Conservation (phyloP, 2,329 filamentous ascomycete genomes). For the Daldinia sp. region DNA sequence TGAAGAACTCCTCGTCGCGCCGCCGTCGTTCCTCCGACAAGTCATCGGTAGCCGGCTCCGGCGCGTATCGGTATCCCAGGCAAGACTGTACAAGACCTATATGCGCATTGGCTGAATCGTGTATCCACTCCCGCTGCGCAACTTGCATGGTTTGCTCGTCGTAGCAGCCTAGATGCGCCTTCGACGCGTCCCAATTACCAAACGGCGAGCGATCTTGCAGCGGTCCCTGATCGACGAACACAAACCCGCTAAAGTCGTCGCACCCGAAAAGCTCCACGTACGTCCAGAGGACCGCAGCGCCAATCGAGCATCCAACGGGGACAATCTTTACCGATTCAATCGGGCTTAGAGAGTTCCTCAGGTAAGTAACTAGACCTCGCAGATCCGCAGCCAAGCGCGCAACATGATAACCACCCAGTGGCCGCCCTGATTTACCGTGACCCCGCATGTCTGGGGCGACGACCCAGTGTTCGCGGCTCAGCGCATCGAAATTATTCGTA, state of each 20-base stretch:
- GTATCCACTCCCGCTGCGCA: conserved; percentile 64
- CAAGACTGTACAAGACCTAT: conserved; percentile 52
- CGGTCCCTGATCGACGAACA: conserved; percentile 58
- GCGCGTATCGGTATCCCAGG: conserved; percentile 53
- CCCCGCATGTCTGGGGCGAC: conserved; percentile 57
- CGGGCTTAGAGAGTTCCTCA: conserved; percentile 31
- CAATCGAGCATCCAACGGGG: conserved; percentile 57
- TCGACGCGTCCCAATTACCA: conserved; percentile 51
- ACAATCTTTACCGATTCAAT: conserved; percentile 43
- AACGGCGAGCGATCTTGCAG: conserved; percentile 54
- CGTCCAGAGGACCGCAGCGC: conserved; percentile 57
- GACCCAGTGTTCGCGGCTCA: conserved; percentile 52
- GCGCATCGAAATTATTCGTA: conserved; percentile 50
- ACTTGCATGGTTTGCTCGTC: conserved; percentile 54
- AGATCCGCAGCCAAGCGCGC: conserved; percentile 57
- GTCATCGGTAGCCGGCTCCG: conserved; percentile 41
- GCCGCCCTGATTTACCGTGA: conserved; percentile 53
- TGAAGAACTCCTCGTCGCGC: conserved; percentile 54
- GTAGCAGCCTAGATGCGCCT: conserved; percentile 54
- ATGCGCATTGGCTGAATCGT: conserved; percentile 53
- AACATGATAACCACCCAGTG: conserved; percentile 55
- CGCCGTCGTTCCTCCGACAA: conserved; percentile 44
- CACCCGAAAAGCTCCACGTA: conserved; percentile 56
- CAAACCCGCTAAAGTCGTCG: conserved; percentile 50
- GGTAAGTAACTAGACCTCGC: conserved; percentile 49